A percentile compares a stretch with the other conserved stretches of the same genome.
Evolutionary conservation across 225 moss, liverwort and hornwort species (phyloP).

Genomic region (Ulota crispa): DNA sequence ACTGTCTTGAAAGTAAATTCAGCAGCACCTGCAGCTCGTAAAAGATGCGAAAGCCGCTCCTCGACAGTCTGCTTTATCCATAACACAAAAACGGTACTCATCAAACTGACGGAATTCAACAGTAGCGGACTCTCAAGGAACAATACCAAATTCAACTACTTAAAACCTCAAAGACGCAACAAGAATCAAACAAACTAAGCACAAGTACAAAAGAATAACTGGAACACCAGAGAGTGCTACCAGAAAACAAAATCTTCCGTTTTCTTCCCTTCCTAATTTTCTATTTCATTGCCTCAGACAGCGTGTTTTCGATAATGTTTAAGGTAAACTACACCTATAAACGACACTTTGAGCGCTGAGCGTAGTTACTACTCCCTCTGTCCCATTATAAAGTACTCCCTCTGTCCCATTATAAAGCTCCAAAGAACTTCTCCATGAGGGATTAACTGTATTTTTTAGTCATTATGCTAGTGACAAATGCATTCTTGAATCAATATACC

Average conservation of each 20-base stretch:
- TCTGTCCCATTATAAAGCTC: no score
- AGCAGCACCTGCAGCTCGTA: constrained; percentile 55
- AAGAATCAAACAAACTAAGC: constrained; percentile 1
- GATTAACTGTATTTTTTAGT: no score
- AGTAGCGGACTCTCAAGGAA: background rate
- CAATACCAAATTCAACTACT: background rate
- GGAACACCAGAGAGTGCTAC: background rate
- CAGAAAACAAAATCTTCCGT: background rate
- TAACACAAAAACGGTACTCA: background rate
- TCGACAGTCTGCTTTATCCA: constrained; percentile 50
- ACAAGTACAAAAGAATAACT: background rate
- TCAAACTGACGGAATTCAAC: constrained; percentile 8
- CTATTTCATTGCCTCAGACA: background rate
- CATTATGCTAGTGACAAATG: no score
- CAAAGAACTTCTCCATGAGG: no score
- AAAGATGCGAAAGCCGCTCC: constrained; percentile 51
- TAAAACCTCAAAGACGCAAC: background rate
- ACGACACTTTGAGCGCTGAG: background rate
- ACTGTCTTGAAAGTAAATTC: constrained; percentile 70
- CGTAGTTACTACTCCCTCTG: background rate
- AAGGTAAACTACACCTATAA: background rate
- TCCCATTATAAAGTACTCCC: no score
- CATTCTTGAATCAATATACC: no score
- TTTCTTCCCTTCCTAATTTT: background rate
- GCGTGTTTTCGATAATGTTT: background rate